phyloP scores from a whole-genome alignment of 2,329 filamentous ascomycete species.

The Arachnomyces sp. region DNA sequence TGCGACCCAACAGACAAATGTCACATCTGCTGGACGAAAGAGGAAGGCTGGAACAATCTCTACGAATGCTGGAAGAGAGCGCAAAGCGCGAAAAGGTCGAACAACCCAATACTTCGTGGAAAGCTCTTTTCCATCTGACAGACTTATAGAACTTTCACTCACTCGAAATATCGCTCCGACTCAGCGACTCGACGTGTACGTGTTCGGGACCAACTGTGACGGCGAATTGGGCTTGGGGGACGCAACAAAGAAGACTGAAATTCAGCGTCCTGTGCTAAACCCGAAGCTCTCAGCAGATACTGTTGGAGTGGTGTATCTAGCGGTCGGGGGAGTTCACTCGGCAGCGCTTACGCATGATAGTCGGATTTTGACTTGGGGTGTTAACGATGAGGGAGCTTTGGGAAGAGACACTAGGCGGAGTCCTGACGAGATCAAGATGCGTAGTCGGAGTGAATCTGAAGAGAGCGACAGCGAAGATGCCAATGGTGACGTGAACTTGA shows the following conservation, averaged over 20 bases:
- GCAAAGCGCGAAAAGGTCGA: too few relatives aligned
- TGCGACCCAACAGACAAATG: too few relatives aligned
- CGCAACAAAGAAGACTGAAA: slow-evolving; percentile 52
- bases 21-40: too few relatives aligned
- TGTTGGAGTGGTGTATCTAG: slow-evolving; percentile 45
- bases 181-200: slow-evolving; percentile 60
- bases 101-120: too few relatives aligned
- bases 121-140: too few relatives aligned
- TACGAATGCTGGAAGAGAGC: too few relatives aligned
- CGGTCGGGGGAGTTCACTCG: slow-evolving; percentile 66
- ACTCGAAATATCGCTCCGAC: too few relatives aligned
- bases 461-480: slow-evolving; percentile 43
- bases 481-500: slow-evolving; percentile 60
- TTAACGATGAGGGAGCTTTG: slow-evolving; percentile 72
- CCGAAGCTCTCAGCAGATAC: slow-evolving; percentile 47
- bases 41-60: too few relatives aligned
- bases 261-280: slow-evolving; percentile 64
- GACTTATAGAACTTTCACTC: too few relatives aligned
- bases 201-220: slow-evolving; percentile 68
- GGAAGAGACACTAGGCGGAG: slow-evolving; percentile 66
- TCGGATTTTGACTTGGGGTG: slow-evolving; percentile 78
- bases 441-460: slow-evolving; percentile 39
- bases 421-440: slow-evolving; percentile 23
- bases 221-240: slow-evolving; percentile 72
- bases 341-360: slow-evolving; percentile 68